phyloP scores from a whole-genome alignment of 169 alveolate genomes.

The Ichthyophthirius multifiliis region DNA sequence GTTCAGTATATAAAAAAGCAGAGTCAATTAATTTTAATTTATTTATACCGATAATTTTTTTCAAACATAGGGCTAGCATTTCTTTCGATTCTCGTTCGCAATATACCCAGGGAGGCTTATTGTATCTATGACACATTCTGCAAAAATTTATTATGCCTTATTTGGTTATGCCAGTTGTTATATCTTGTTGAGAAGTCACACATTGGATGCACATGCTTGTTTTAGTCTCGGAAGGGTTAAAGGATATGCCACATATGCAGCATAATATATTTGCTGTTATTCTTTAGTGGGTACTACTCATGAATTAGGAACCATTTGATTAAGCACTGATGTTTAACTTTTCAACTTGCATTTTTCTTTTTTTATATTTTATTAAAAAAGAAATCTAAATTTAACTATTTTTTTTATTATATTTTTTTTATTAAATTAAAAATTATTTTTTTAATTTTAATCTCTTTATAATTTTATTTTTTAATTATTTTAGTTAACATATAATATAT shows the following conservation, averaged over 20 bases:
- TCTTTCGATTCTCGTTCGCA: constrained; percentile 96
- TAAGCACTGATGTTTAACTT: constrained; percentile 1
- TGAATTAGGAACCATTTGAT: neutral
- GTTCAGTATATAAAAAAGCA: constrained; percentile 95
- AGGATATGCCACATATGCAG: constrained; percentile 91
- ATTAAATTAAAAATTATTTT: too few relatives aligned
- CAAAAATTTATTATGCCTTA: constrained; percentile 81
- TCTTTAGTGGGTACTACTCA: constrained; percentile 1
- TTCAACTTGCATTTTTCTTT: too few relatives aligned
- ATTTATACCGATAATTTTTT: constrained; percentile 94
- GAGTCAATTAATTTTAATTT: constrained; percentile 94
- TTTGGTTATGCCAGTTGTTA: constrained; percentile 89
- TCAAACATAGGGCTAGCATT: constrained; percentile 94
- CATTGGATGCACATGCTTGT: constrained; percentile 92
- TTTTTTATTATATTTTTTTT: too few relatives aligned
- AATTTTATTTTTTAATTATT: too few relatives aligned
- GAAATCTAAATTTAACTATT: too few relatives aligned
- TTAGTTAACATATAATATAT: too few relatives aligned
- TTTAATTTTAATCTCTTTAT: too few relatives aligned
- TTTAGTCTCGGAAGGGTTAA: constrained; percentile 64
- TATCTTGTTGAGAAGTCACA: constrained; percentile 87
- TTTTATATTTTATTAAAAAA: too few relatives aligned
- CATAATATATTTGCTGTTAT: constrained; percentile 72
- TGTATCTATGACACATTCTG: constrained; percentile 90
- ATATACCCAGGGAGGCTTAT: constrained; percentile 94